phyloP scores from a whole-genome alignment of 371 early-diverging fungal genomes.

The Phascolomyces articulosus region DNA sequence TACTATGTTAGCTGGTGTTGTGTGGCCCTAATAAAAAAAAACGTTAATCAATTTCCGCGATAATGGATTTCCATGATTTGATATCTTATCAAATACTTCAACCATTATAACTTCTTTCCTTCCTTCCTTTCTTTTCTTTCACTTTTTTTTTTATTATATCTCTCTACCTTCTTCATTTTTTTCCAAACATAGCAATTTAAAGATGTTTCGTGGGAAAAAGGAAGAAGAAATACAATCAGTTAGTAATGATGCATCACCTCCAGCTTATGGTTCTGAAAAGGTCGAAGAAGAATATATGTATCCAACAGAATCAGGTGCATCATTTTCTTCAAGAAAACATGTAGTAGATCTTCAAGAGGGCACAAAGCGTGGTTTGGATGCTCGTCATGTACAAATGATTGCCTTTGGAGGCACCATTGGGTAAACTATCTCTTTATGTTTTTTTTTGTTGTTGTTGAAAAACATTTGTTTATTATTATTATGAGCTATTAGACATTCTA shows the following conservation, averaged over 20 bases:
- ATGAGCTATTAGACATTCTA: no score
- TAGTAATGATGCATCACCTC: neutral
- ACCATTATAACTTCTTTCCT: neutral
- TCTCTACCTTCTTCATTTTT: neutral
- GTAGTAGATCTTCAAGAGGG: conserved; percentile 13
- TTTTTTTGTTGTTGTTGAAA: neutral
- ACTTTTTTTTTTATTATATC: neutral
- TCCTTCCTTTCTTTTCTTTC: neutral
- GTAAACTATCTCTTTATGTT: conserved; percentile 19
- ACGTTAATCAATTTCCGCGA: no score
- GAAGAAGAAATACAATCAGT: neutral
- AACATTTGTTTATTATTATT: no score
- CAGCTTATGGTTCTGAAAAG: conserved; percentile 5
- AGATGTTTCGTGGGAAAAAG: conserved; percentile 6
- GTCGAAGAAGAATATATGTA: conserved; percentile 7
- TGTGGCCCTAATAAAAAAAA: neutral
- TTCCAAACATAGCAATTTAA: conserved; percentile 5
- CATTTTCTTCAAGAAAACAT: neutral
- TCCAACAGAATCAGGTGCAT: neutral
- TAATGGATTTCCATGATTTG: no score
- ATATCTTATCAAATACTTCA: neutral
- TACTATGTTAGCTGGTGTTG: no score
- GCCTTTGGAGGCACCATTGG: conserved; percentile 65
- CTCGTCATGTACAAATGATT: conserved; percentile 84
- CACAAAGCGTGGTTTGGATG: conserved; percentile 62